These are phyloP conservation scores for Naganishia randhawae DNA, from an alignment of 768 basidiomycete species.

Conservation along the genomic window DNA sequence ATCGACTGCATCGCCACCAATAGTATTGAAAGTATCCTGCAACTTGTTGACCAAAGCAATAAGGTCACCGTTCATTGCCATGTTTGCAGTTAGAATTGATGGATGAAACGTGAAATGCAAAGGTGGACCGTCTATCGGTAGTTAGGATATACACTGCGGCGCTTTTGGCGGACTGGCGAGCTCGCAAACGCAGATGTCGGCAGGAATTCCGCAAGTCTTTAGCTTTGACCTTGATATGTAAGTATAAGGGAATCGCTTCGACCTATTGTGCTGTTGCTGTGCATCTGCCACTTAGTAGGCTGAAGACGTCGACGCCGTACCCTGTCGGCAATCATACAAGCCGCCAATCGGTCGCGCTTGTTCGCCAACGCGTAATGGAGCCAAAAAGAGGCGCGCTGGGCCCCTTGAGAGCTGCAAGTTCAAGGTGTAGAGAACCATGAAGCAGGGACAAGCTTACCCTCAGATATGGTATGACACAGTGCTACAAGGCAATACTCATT, in stretches of 20 bases:
- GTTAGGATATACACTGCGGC: neutral
- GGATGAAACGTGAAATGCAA: neutral
- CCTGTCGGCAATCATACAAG: neutral
- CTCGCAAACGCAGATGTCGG: neutral
- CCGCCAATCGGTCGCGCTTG: neutral
- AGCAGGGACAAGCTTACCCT: too few species aligned
- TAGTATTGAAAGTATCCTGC: conserved; percentile 57
- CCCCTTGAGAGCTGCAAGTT: too few species aligned
- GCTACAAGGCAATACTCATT: too few species aligned
- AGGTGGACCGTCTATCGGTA: conserved; percentile 10
- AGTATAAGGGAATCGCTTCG: neutral
- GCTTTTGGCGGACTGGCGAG: neutral
- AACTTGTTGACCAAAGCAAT: conserved; percentile 92
- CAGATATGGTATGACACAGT: too few species aligned
- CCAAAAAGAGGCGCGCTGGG: conserved; percentile 11
- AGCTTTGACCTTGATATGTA: neutral
- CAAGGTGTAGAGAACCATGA: too few species aligned
- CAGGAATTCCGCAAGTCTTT: neutral
- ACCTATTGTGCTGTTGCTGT: neutral
- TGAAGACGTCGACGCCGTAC: conserved; percentile 6
- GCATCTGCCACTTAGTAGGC: neutral
- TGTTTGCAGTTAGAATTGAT: conserved; percentile 29
- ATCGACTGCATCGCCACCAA: conserved; percentile 53
- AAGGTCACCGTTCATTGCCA: conserved; percentile 83
- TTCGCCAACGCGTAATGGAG: neutral